Percentiles rank a stretch among this genome's conserved stretches.
Evolutionary conservation across 768 basidiomycete species (phyloP).

Genomic region (Tricholoma bakamatsutake): DNA sequence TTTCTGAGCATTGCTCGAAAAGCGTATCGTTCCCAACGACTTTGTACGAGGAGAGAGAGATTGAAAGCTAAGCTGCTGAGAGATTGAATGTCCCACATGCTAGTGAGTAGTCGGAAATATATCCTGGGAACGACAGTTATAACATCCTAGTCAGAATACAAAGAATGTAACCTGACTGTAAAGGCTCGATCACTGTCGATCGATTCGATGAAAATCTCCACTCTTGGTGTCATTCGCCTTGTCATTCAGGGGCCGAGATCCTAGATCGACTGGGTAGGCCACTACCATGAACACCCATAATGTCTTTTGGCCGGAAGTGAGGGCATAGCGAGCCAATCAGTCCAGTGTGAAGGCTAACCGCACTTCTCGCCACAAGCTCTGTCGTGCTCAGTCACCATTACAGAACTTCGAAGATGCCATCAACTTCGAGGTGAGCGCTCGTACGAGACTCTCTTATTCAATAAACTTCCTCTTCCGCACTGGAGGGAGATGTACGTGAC

Average conservation of each 20-base stretch:
- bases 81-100: constrained; percentile 37
- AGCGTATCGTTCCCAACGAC: constrained; percentile 58
- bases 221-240: constrained; percentile 39
- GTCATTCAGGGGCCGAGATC: background rate
- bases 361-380: constrained; percentile 51
- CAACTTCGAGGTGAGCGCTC: constrained; percentile 41
- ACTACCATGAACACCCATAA: constrained; percentile 66
- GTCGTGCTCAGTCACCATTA: constrained; percentile 34
- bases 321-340: constrained; percentile 2
- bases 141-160: background rate
- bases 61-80: background rate
- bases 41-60: constrained; percentile 41
- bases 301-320: constrained; percentile 29
- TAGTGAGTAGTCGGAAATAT: constrained; percentile 35
- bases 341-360: constrained; percentile 33
- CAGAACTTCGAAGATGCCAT: constrained; percentile 46
- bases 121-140: constrained; percentile 20
- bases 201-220: constrained; percentile 61
- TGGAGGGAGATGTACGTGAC: constrained; percentile 60
- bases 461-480: constrained; percentile 32
- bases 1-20: constrained; percentile 29
- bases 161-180: constrained; percentile 30
- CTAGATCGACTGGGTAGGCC: constrained; percentile 43
- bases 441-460: constrained; percentile 36
- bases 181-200: constrained; percentile 67